Evolutionary conservation across 768 basidiomycete species (phyloP).

Genomic region (Mycena crocata): DNA sequence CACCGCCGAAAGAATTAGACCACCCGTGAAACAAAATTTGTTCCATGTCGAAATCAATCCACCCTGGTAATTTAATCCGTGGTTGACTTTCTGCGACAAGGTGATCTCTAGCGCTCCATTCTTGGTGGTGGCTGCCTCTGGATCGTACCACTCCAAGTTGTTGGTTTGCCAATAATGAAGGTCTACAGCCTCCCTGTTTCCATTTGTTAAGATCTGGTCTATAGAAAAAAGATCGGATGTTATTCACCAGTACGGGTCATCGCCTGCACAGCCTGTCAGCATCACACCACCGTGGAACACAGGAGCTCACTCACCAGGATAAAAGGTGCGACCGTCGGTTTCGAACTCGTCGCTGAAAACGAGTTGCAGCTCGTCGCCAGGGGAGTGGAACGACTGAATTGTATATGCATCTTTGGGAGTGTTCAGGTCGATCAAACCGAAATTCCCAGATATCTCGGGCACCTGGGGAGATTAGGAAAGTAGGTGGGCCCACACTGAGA

Average conservation of each 20-base stretch:
- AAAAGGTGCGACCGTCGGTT: constrained; percentile 81
- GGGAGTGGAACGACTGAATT: constrained; percentile 62
- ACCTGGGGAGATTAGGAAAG: constrained; percentile 50
- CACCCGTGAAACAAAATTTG: constrained; percentile 95
- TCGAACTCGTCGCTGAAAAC: constrained; percentile 95
- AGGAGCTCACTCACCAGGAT: constrained; percentile 61
- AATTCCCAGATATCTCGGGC: constrained; percentile 70
- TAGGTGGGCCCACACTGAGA: background rate
- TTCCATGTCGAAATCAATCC: constrained; percentile 73
- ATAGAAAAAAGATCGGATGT: background rate
- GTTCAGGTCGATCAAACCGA: constrained; percentile 79
- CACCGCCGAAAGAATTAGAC: constrained; percentile 78
- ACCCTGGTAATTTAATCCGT: constrained; percentile 79
- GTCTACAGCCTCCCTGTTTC: constrained; percentile 88
- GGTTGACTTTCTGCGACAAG: constrained; percentile 70
- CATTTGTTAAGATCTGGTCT: constrained; percentile 64
- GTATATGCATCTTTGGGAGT: constrained; percentile 75
- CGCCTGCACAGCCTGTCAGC: constrained; percentile 50
- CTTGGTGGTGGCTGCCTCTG: constrained; percentile 78
- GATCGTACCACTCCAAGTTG: constrained; percentile 92
- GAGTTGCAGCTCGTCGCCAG: constrained; percentile 67
- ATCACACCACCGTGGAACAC: constrained; percentile 62
- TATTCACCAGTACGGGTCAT: constrained; percentile 31
- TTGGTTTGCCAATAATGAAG: constrained; percentile 86
- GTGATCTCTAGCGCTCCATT: constrained; percentile 83